Percentiles rank a stretch among this genome's conserved stretches.
phyloP scores from a whole-genome alignment of 495 filamentous ascomycete species.

The Neurospora tetrasperma region DNA sequence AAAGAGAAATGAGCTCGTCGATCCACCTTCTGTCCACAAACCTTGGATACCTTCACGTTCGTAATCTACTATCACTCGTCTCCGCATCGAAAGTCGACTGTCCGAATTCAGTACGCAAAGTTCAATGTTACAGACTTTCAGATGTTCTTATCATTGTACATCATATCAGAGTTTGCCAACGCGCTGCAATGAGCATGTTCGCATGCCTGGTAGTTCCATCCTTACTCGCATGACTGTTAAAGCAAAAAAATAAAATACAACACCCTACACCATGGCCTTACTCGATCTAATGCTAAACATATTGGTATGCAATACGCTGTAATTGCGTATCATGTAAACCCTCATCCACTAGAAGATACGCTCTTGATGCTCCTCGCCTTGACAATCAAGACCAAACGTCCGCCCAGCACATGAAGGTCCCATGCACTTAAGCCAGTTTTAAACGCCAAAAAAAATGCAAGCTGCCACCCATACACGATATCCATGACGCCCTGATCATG shows the following conservation, averaged over 20 bases:
- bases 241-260: neutral
- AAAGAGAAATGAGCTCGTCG: neutral
- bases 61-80: neutral
- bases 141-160: neutral
- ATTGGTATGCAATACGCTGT: neutral
- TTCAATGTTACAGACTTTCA: neutral
- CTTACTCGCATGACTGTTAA: neutral
- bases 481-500: neutral
- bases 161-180: neutral
- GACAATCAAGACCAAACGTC: neutral
- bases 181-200: neutral
- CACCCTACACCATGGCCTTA: neutral
- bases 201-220: neutral
- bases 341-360: neutral
- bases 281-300: neutral
- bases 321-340: neutral
- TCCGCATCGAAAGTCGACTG: neutral
- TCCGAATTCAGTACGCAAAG: neutral
- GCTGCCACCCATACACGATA: neutral
- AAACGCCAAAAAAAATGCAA: neutral
- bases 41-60: neutral
- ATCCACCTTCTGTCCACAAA: neutral
- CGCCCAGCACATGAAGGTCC: neutral
- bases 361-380: neutral
- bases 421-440: neutral